phyloP scores from a whole-genome alignment of 2,329 filamentous ascomycete genomes.

The Paraphoma sp. region DNA sequence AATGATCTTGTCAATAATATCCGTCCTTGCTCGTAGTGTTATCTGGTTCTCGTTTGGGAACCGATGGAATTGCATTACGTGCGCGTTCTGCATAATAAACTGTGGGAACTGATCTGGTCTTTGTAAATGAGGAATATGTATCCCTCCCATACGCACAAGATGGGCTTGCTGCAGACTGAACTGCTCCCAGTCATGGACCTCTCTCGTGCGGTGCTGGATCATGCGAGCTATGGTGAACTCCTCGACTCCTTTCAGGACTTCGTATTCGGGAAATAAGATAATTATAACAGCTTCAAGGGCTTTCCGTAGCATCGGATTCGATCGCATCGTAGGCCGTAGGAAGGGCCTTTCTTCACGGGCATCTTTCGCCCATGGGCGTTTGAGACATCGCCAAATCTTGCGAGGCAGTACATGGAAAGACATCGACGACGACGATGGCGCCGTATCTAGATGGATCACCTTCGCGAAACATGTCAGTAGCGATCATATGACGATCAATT shows the following conservation, averaged over 20 bases:
- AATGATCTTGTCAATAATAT: not conserved
- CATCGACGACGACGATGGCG: too few relatives aligned
- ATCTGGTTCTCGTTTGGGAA: not conserved
- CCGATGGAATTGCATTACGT: not conserved
- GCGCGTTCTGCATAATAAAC: not conserved
- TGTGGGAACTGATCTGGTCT: not conserved
- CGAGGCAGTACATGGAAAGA: too few relatives aligned
- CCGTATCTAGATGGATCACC: too few relatives aligned
- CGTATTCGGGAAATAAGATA: not conserved
- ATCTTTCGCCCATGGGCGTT: too few relatives aligned
- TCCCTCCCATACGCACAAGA: slow-evolving; percentile 2
- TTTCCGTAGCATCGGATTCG: not conserved
- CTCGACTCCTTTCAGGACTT: not conserved
- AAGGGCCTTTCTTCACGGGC: too few relatives aligned
- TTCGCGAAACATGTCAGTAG: too few relatives aligned
- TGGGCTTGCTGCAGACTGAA: slow-evolving; percentile 1
- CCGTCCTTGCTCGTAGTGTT: not conserved
- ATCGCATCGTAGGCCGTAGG: too few relatives aligned
- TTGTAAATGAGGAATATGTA: not conserved
- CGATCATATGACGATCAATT: too few relatives aligned
- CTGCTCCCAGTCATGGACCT: not conserved
- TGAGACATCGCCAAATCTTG: too few relatives aligned
- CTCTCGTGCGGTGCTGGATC: not conserved
- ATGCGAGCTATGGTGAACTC: not conserved
- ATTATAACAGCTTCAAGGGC: not conserved